Base-by-base conservation (phyloP, 495 filamentous ascomycete species). In the Bacidia gigantensis region DNA sequence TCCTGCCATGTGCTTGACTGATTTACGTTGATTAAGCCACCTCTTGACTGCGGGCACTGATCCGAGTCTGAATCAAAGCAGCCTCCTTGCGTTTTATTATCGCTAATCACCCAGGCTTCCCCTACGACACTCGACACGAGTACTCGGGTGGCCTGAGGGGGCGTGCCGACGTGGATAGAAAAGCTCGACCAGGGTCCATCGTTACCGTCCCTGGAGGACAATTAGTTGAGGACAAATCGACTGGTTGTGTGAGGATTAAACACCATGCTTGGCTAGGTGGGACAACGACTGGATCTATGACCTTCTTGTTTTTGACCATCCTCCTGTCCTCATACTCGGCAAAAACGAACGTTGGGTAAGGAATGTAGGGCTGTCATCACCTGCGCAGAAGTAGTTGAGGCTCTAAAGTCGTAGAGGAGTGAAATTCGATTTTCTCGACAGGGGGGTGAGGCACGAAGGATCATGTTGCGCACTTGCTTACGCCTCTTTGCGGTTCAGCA, bases 1-100 rank as follows among this genome's bases (percentile, higher is more conserved):
- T 72, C 61, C 3, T 65, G 32, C 70, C 74, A 81, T 2, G 64
- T 78, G 3, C 63, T 68, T 3, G 76, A 80, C 3, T 57, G 35
- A 39, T 69, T 76, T 14, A 60, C 49, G 42, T 72, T 68, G 63
- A 75, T 77, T 12, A 73, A 49, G 0, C 58, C 62, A 3, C 79
- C 78, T 51, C 77, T 63, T 3, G 65, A 63, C n/a, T 68, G 61
- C 0, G 65, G 61, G 60, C 78, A 81, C 25, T 65, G 58, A 1
- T 59, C 26, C 11, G 60, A 56, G 54, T 68, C 63, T 23, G 52
- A 47, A 2, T 43, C 48, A 17, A 58, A 46, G 51, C 70, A 73
- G 17, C 69, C 70, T 56, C 65, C 56, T 14, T 60, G 50, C 29
- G 66, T 63, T 42, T 46, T 58, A 43, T 58, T 58, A 10, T 46